Evolutionary conservation across 176 grass and related monocot species (phyloP).

Genomic region (Oryza officinalis): DNA sequence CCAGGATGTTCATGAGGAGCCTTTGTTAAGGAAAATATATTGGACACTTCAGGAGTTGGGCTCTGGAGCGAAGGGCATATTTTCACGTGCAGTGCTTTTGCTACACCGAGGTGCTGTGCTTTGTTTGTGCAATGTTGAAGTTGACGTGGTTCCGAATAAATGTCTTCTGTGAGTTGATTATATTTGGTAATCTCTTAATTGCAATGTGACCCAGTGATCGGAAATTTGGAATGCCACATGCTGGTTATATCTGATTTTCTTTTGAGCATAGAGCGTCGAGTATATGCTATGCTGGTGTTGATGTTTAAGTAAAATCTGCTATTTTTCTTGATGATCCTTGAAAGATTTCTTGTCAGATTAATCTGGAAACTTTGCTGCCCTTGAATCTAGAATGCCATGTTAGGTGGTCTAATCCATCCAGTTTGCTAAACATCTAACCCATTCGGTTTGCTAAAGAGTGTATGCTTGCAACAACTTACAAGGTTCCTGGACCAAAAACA

Average conservation of each 20-base stretch:
- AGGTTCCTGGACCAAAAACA: neutral
- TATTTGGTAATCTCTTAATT: neutral
- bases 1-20: too few relatives aligned
- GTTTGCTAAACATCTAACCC: neutral
- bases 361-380: neutral
- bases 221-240: too few relatives aligned
- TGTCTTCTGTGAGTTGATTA: neutral
- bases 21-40: too few relatives aligned
- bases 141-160: neutral
- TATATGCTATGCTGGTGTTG: too few relatives aligned
- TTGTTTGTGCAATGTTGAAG: neutral
- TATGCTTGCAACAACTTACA: neutral
- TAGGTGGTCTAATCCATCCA: slow-evolving; percentile 19
- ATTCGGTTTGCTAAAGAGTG: neutral
- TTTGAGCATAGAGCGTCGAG: too few relatives aligned
- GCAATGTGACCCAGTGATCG: neutral
- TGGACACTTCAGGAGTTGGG: neutral
- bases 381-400: slow-evolving; percentile 27
- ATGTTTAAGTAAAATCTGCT: neutral
- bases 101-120: neutral
- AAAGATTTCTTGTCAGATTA: neutral
- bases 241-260: too few relatives aligned
- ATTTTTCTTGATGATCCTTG: neutral
- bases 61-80: neutral
- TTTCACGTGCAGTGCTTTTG: too few relatives aligned